Evolutionary conservation across 2,329 filamentous ascomycete genomes (phyloP).

Genomic region (Chaetomium olivaceum): DNA sequence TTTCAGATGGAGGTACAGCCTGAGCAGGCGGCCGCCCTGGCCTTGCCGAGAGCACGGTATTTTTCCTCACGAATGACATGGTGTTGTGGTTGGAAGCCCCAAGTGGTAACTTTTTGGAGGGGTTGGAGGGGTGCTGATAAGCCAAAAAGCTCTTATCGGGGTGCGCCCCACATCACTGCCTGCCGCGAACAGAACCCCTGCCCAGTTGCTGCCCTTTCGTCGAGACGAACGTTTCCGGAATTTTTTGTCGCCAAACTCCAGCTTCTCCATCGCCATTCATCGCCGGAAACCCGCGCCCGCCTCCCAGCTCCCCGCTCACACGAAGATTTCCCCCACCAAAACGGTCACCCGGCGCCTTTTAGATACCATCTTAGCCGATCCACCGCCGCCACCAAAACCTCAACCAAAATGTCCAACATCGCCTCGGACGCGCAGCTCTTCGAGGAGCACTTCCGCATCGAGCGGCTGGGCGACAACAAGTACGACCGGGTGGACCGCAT

Average conservation of each 20-base stretch:
- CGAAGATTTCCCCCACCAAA: not conserved
- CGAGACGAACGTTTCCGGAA: slow-evolving; percentile 17
- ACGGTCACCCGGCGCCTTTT: not conserved
- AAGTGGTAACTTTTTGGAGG: slow-evolving; percentile 14
- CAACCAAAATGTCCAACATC: slow-evolving; percentile 47
- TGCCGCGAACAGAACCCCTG: slow-evolving; percentile 9
- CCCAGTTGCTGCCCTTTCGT: not conserved
- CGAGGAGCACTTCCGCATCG: slow-evolving; percentile 87
- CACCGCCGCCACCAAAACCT: not conserved
- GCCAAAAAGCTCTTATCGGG: slow-evolving; percentile 19
- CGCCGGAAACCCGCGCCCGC: slow-evolving; percentile 4
- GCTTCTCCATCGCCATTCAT: not conserved
- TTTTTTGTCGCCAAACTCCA: slow-evolving; percentile 22
- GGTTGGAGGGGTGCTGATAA: slow-evolving; percentile 27
- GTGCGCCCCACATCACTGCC: not conserved
- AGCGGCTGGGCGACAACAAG: slow-evolving; percentile 75
- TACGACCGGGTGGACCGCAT: slow-evolving; percentile 95
- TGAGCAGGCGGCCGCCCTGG: slow-evolving; percentile 37
- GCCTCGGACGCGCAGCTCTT: slow-evolving; percentile 89
- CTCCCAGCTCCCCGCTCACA: not conserved
- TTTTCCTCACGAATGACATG: slow-evolving; percentile 63
- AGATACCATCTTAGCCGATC: not conserved
- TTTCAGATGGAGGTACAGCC: slow-evolving; percentile 30
- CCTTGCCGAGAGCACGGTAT: slow-evolving; percentile 50
- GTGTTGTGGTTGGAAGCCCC: not conserved